These are phyloP conservation scores for Cordyceps tenuipes DNA, from an alignment of 2,329 filamentous ascomycete genomes.

Conservation along the genomic window DNA sequence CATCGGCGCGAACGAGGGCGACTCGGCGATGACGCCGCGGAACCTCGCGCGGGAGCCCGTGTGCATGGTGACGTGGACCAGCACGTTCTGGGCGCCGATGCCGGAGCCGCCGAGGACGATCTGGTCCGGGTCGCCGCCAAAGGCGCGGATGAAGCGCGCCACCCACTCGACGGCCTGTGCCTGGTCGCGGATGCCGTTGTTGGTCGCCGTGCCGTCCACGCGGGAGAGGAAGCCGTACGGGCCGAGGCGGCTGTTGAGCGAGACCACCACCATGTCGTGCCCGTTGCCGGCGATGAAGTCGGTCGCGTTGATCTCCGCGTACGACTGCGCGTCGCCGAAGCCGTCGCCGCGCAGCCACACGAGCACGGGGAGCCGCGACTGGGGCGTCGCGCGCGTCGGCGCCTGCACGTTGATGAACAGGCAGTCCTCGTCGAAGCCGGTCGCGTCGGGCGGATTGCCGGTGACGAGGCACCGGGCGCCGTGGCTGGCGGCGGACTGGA, in stretches of 20 bases:
- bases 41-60: conserved; percentile 42
- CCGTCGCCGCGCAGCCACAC: conserved; percentile 53
- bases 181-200: conserved; percentile 65
- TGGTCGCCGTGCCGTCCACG: conserved; percentile 47
- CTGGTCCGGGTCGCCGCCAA: conserved; percentile 44
- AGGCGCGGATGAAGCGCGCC: conserved; percentile 44
- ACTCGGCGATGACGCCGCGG: conserved; percentile 42
- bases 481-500: conserved; percentile 43
- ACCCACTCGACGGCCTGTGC: conserved; percentile 63
- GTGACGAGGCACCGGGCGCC: conserved; percentile 25
- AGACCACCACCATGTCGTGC: conserved; percentile 58
- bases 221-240: conserved; percentile 63
- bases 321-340: conserved; percentile 39
- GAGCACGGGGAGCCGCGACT: conserved; percentile 55
- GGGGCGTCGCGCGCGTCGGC: conserved; percentile 40
- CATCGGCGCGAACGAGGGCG: conserved; percentile 42
- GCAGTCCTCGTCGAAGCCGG: conserved; percentile 51
- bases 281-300: conserved; percentile 50
- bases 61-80: conserved; percentile 52
- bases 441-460: conserved; percentile 17
- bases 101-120: conserved; percentile 55
- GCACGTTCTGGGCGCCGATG: conserved; percentile 59
- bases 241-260: conserved; percentile 69
- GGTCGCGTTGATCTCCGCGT: conserved; percentile 49
- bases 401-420: conserved; percentile 60